These are phyloP conservation scores for Alternaria brassicicola DNA, from an alignment of 2,329 filamentous ascomycete species.

Conservation along the genomic window DNA sequence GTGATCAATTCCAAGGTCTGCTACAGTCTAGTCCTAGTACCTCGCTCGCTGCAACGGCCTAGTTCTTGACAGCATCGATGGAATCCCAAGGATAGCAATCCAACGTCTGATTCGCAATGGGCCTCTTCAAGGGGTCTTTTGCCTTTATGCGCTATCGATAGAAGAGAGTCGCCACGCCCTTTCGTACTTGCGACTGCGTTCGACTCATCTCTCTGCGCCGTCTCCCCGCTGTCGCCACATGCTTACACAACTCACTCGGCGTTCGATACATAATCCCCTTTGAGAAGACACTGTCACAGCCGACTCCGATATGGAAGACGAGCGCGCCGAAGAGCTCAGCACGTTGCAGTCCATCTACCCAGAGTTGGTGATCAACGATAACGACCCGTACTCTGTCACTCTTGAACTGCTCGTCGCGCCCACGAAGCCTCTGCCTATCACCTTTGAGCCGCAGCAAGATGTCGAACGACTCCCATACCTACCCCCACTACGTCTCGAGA, in stretches of 20 bases:
- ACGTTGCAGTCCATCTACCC: conserved; percentile 68
- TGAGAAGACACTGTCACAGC: conserved; percentile 30
- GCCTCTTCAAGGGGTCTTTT: conserved; percentile 14
- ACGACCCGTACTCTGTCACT: conserved; percentile 52
- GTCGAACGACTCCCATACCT: conserved; percentile 60
- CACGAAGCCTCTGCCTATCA: conserved; percentile 54
- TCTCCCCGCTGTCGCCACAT: conserved; percentile 13
- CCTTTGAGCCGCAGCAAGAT: conserved; percentile 42
- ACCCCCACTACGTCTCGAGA: conserved; percentile 60
- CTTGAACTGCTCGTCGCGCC: conserved; percentile 64
- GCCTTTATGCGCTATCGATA: conserved; percentile 19
- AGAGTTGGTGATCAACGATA: conserved; percentile 60
- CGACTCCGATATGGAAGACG: conserved; percentile 54
- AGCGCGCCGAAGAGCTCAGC: conserved; percentile 64
- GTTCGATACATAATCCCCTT: background rate
- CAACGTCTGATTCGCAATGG: conserved; percentile 25
- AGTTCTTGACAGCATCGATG: background rate
- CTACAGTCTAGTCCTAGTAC: background rate
- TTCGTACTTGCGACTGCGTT: conserved; percentile 8
- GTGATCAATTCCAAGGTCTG: background rate
- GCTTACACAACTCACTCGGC: background rate
- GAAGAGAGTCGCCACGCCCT: conserved; percentile 23
- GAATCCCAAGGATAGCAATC: background rate
- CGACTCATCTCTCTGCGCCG: conserved; percentile 20
- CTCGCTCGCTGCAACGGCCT: background rate